phyloP scores from a whole-genome alignment of 495 filamentous ascomycete genomes.

The Tuber microsphaerosporum region DNA sequence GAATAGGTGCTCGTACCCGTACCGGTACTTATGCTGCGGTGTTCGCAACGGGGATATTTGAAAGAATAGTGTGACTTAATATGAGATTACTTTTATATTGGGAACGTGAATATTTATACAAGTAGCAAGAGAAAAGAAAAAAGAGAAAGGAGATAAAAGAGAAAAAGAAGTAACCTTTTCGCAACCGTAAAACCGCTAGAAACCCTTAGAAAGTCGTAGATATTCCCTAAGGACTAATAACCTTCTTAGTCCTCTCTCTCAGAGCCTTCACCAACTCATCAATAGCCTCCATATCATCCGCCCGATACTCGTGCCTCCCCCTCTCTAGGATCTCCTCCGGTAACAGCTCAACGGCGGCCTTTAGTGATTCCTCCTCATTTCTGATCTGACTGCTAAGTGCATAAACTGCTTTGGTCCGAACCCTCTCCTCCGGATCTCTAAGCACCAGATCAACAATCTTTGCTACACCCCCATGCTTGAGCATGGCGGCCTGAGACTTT shows the following conservation, averaged over 20 bases:
- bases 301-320: slow-evolving; percentile 45
- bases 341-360: slow-evolving; percentile 56
- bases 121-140: slow-evolving; percentile 12
- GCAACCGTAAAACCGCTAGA: not conserved
- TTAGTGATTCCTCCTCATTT: slow-evolving; percentile 75
- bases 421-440: slow-evolving; percentile 53
- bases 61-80: not conserved
- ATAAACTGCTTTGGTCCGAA: slow-evolving; percentile 80
- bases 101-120: slow-evolving; percentile 8
- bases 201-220: not conserved
- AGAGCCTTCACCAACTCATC: slow-evolving; percentile 46
- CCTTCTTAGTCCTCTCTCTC: slow-evolving; percentile 31
- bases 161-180: not conserved
- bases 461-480: slow-evolving; percentile 63
- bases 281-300: slow-evolving; percentile 72
- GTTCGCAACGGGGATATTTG: not conserved
- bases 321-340: slow-evolving; percentile 55
- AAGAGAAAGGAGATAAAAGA: slow-evolving; percentile 2
- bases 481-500: slow-evolving; percentile 67
- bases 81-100: not conserved
- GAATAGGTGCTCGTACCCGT: not conserved
- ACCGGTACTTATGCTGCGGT: not conserved
- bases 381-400: slow-evolving; percentile 75
- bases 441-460: slow-evolving; percentile 60
- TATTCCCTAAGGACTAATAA: slow-evolving; percentile 19